Base-by-base conservation (phyloP, 2,329 filamentous ascomycete genomes). In the Cytospora mali region DNA sequence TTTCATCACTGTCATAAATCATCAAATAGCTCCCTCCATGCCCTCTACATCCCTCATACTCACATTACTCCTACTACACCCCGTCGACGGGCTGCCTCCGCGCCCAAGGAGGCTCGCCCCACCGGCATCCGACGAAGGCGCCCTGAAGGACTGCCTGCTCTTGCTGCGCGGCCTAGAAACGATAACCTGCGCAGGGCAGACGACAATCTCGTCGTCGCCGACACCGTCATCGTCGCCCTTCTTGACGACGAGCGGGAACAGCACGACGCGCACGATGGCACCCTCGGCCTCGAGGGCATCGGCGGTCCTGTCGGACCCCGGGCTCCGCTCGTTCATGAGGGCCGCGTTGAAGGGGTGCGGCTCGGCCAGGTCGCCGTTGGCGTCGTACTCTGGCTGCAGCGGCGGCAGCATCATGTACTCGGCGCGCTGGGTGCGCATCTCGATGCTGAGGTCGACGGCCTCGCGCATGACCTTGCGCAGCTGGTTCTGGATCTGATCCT, bases 401-500 rank as follows among this genome's bases (percentile, higher is more conserved):
- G 95, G 95, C 29, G 95, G 94, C 21, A 98, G 87, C 94, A 99
- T 99, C 80, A 97, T 95, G 80, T 97, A 99, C 79, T 98, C 95
- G 42, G 95, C 93, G 64, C 92, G 88, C 75, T 99, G 95, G 18
- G 90, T 96, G 73, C 95, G 93, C 95, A 99, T 99, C 79, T 97
- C 93, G 68, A 99, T 88, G 1, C 93, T 93, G 13, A 99, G 85
- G 63, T 91, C 90, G 55, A 97, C 95, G 0, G 96, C 95, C 66
- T 94, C 87, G 68, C 87, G 87, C 77, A 99, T 88, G 57, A 99
- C 93, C 69, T 91, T 92, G 70, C 90, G 89, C 59, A 99, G 84
- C 67, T 94, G 93, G 35, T 91, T 86, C 69, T 93, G 84, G 53
- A 97, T 91, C 73, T 96, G 91, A 48, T 83, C 79, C 76, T 95